Conservation (phyloP, 2,329 filamentous ascomycete species). For the Bipolaris zeicola region DNA sequence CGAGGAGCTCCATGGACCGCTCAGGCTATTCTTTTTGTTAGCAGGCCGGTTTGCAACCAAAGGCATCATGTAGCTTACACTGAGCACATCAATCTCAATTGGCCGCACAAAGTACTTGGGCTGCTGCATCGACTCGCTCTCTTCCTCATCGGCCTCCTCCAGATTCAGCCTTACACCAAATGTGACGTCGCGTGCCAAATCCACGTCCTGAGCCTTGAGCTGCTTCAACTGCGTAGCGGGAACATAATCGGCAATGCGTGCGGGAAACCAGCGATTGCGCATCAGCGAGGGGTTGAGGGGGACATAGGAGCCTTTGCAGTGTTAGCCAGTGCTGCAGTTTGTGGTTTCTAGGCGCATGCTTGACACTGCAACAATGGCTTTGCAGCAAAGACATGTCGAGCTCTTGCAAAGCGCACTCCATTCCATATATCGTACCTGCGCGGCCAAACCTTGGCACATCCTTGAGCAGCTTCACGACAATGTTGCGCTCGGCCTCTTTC, state of each 20-base stretch:
- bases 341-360: neutral
- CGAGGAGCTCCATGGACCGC: constrained; percentile 55
- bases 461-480: constrained; percentile 59
- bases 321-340: constrained; percentile 23
- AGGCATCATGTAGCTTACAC: constrained; percentile 33
- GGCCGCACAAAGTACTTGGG: constrained; percentile 42
- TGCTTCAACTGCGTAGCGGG: constrained; percentile 53
- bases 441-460: constrained; percentile 59
- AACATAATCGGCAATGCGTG: constrained; percentile 59
- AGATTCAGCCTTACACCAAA: constrained; percentile 47
- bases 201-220: constrained; percentile 52
- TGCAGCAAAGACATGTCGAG: neutral
- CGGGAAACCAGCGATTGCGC: constrained; percentile 61
- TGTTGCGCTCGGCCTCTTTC: constrained; percentile 48
- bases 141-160: constrained; percentile 36
- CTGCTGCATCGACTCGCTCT: constrained; percentile 22
- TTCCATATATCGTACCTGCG: constrained; percentile 34
- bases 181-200: constrained; percentile 54
- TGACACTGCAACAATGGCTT: constrained; percentile 1
- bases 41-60: constrained; percentile 2
- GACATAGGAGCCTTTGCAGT: constrained; percentile 56
- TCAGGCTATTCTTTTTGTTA: constrained; percentile 44
- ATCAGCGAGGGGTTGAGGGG: constrained; percentile 59
- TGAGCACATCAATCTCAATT: constrained; percentile 50
- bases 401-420: neutral